Evolutionary conservation across 306 rosid genomes (phyloP), one percentile per base, ranked within the genome.

Genomic region (Lathyrus oleraceus): DNA sequence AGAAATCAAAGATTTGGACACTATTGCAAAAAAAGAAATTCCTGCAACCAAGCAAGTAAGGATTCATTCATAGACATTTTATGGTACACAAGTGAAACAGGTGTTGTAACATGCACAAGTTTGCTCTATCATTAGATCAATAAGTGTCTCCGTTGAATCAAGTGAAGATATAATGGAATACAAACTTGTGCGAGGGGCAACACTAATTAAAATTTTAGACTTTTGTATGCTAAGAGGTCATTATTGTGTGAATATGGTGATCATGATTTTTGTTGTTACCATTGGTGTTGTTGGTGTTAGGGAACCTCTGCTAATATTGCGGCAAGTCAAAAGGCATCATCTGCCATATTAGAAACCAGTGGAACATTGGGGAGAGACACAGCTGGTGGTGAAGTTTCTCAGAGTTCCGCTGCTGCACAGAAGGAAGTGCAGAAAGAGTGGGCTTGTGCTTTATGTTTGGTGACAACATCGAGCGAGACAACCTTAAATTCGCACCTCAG

Each of bases 371-470:
- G 10, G 43, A 61, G 69, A 23, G 77, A 40, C 32, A 49, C 7
- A 20, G 54, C 53, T 43, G 17, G 19, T 20, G 64, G 28, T 30
- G 84, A 78, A 65, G 6, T 67, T 76, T 53, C 73, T 13, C 30
- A 57, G 65, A 62, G 43, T 23, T 74, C 7, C 5, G 7, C 35
- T 4, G 6, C 36, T 45, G 39, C 61, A 13, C 64, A 81, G n/a
- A 48, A 54, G 71, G 35, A 30, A 30, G 70, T 82, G 21, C 86
- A 71, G 64, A 87, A 81, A 74, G 82, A 72, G 73, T 81, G 89
- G 87, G 71, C 71, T 35, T 83, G 85, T 40, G 80, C 80, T 40
- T 43, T 85, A 25, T 82, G 86, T 73, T 74, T 68, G 36, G 48
- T 85, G 59, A 85, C 43, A 40, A 36, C 47, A 7, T 0, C 13